Percentiles rank a stretch among this genome's conserved stretches.
phyloP scores from a whole-genome alignment of 495 filamentous ascomycete genomes.

The Penicillium nucicola region DNA sequence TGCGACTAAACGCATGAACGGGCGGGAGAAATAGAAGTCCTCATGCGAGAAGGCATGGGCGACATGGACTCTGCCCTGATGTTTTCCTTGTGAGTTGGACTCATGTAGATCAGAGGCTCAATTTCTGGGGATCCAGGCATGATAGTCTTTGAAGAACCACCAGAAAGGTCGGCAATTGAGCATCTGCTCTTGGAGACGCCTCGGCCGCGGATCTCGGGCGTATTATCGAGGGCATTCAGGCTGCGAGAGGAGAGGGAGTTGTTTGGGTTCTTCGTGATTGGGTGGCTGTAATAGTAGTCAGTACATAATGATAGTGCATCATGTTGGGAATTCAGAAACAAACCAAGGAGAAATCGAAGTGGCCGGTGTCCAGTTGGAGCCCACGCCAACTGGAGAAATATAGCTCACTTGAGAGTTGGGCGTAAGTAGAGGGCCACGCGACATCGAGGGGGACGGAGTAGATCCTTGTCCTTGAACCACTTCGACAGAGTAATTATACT shows the following conservation, averaged over 20 bases:
- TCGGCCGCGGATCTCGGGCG: constrained; percentile 27
- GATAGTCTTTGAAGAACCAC: constrained; percentile 31
- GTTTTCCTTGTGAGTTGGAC: constrained; percentile 34
- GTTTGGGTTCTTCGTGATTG: constrained; percentile 33
- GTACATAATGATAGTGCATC: neutral
- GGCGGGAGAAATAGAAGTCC: constrained; percentile 22
- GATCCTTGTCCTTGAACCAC: constrained; percentile 44
- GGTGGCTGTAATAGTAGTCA: constrained; percentile 32
- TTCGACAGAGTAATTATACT: constrained; percentile 72
- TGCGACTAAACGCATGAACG: constrained; percentile 14
- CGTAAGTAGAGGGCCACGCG: constrained; percentile 34
- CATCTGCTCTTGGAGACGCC: constrained; percentile 21
- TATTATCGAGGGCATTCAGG: constrained; percentile 28
- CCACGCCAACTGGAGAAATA: constrained; percentile 37
- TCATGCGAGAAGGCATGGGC: constrained; percentile 32
- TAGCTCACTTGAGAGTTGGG: constrained; percentile 42
- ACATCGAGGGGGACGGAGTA: constrained; percentile 37
- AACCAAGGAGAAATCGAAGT: constrained; percentile 51
- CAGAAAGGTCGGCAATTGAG: constrained; percentile 30
- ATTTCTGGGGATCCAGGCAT: constrained; percentile 24
- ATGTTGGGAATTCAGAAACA: constrained; percentile 10
- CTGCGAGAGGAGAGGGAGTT: constrained; percentile 31
- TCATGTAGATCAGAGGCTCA: constrained; percentile 25
- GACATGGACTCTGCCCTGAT: constrained; percentile 33
- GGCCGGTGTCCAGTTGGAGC: constrained; percentile 44